Conservation (phyloP, 2,329 filamentous ascomycete species). For the Metarhizium anisopliae region DNA sequence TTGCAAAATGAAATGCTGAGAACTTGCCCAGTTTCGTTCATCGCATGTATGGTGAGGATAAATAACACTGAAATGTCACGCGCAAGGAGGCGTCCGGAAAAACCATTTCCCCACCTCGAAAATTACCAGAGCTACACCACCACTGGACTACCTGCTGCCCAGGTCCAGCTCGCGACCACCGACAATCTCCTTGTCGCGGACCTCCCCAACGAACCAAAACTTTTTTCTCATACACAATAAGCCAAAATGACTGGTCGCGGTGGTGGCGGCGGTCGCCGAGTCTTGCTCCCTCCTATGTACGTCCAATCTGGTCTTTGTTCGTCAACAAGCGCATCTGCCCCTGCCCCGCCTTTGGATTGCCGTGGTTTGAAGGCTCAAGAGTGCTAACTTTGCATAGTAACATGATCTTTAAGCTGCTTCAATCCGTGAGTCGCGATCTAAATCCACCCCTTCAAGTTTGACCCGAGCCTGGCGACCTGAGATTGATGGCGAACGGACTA, state of each 20-base stretch:
- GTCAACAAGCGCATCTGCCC: not conserved
- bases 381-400: constrained; percentile 28
- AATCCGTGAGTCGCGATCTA: constrained; percentile 31
- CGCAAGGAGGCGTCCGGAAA: not conserved
- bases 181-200: constrained; percentile 3
- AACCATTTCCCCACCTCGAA: constrained; percentile 6
- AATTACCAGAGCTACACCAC: constrained; percentile 1
- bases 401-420: constrained; percentile 67
- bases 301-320: constrained; percentile 8
- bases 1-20: too few species aligned
- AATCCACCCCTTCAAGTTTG: not conserved
- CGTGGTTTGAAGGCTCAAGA: not conserved
- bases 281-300: constrained; percentile 49
- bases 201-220: not conserved
- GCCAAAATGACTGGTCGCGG: constrained; percentile 48
- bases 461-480: not conserved
- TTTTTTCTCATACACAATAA: not conserved
- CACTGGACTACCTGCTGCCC: not conserved
- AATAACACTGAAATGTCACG: too few species aligned
- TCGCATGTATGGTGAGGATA: too few species aligned
- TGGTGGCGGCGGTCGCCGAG: constrained; percentile 50
- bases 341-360: not conserved
- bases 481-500: not conserved
- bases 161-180: constrained; percentile 1
- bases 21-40: too few species aligned